Evolutionary conservation across 768 basidiomycete species (phyloP).

Genomic region (Leccinellum rugosiceps): DNA sequence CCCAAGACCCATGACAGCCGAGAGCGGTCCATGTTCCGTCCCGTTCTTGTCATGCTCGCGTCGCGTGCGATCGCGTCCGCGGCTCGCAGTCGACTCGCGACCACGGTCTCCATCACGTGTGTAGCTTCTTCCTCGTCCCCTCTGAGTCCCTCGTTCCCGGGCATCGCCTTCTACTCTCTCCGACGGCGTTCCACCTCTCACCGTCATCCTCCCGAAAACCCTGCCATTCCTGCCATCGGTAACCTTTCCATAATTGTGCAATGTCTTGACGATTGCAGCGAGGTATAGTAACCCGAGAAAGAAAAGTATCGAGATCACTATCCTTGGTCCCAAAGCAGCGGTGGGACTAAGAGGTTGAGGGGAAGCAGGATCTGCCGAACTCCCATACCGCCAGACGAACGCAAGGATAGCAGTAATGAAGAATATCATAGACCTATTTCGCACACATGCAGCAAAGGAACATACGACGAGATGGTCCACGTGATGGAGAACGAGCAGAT

Average conservation of each 20-base stretch:
- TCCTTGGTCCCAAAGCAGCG: conserved; percentile 49
- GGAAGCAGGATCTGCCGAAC: conserved; percentile 36
- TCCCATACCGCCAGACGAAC: conserved; percentile 65
- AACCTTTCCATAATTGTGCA: conserved; percentile 52
- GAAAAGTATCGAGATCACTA: conserved; percentile 53
- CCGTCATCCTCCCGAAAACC: neutral
- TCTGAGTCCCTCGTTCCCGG: conserved; percentile 1
- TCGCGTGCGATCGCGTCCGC: conserved; percentile 13
- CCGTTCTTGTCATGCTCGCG: neutral
- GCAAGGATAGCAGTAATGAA: conserved; percentile 62
- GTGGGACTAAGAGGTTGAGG: conserved; percentile 36
- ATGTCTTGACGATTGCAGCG: conserved; percentile 55
- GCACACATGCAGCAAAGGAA: neutral
- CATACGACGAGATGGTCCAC: neutral
- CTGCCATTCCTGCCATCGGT: neutral
- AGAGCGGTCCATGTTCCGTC: conserved; percentile 16
- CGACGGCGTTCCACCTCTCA: neutral
- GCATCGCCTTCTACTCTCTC: neutral
- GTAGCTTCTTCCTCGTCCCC: neutral
- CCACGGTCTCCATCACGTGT: neutral
- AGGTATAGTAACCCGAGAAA: conserved; percentile 61
- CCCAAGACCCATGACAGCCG: conserved; percentile 28
- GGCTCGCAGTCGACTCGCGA: conserved; percentile 1
- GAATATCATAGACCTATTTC: conserved; percentile 58
- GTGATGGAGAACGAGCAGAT: neutral